Conservation (phyloP, 495 filamentous ascomycete species). For the Pseudotulostoma volvatum region DNA sequence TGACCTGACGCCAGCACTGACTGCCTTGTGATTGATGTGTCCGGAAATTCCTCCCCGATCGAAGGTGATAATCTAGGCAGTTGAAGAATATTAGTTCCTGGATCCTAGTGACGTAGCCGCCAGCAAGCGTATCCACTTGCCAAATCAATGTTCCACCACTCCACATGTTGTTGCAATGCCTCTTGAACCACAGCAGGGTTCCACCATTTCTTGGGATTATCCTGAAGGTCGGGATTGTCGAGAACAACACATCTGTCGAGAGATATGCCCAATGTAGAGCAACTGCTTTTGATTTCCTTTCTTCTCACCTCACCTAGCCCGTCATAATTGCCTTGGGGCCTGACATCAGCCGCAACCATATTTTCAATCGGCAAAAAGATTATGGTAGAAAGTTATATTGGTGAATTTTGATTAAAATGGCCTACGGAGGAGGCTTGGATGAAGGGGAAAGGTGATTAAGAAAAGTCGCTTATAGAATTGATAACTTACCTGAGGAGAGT, state of each 20-base stretch:
- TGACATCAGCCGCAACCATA: too few relatives aligned
- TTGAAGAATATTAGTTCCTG: too few relatives aligned
- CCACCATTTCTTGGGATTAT: conserved; percentile 28
- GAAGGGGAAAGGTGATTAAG: too few relatives aligned
- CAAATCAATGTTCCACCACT: conserved; percentile 25
- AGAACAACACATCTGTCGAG: conserved; percentile 17
- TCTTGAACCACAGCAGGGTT: conserved; percentile 16
- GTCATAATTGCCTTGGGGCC: conserved; percentile 24
- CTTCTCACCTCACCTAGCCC: conserved; percentile 20
- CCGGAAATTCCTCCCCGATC: conserved; percentile 25
- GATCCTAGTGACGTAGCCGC: background rate
- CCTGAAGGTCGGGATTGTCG: conserved; percentile 20
- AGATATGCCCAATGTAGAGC: conserved; percentile 18
- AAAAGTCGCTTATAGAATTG: too few relatives aligned
- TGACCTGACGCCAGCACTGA: conserved; percentile 21
- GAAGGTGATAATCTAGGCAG: conserved; percentile 21
- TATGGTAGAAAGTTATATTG: too few relatives aligned
- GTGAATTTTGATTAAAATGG: too few relatives aligned
- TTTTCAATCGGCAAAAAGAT: too few relatives aligned
- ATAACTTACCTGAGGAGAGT: conserved; percentile 22
- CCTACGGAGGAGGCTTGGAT: too few relatives aligned
- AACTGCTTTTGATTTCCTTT: conserved; percentile 20
- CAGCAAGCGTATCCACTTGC: too few relatives aligned
- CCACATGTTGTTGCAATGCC: conserved; percentile 18
- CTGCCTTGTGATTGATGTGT: conserved; percentile 27